phyloP scores from a whole-genome alignment of 1,139 yeast genomes.

The Yamadazyma kanchanaburiensis region DNA sequence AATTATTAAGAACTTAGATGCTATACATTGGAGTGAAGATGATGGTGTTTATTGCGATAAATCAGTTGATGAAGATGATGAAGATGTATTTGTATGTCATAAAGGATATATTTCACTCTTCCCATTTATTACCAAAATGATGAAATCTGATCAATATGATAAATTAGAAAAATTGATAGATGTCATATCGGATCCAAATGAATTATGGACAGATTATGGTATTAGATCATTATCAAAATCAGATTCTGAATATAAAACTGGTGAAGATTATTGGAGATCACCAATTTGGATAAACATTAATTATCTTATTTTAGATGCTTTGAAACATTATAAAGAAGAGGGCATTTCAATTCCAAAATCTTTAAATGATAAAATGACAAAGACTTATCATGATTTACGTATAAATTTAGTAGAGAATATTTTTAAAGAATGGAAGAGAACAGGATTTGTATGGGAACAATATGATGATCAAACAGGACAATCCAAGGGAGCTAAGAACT shows the following conservation, averaged over 20 bases:
- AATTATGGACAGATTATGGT: conserved; percentile 79
- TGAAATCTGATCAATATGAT: conserved; percentile 48
- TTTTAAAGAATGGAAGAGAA: conserved; percentile 60
- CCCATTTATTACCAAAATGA: conserved; percentile 76
- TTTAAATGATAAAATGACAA: conserved; percentile 31
- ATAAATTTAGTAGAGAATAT: conserved; percentile 66
- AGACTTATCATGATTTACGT: conserved; percentile 57
- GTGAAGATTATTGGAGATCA: conserved; percentile 95
- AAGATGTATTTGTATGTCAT: conserved; percentile 67
- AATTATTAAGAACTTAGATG: conserved; percentile 61
- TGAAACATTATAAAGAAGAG: conserved; percentile 48
- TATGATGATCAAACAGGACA: conserved; percentile 75
- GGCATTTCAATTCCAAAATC: conserved; percentile 19
- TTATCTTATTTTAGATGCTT: conserved; percentile 71
- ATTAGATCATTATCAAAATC: conserved; percentile 74
- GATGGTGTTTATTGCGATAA: conserved; percentile 79
- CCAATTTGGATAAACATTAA: conserved; percentile 93
- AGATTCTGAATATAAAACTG: conserved; percentile 66
- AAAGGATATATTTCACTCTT: conserved; percentile 84
- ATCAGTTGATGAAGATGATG: conserved; percentile 70
- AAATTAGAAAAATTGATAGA: conserved; percentile 53
- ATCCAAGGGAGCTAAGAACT: conserved; percentile 83
- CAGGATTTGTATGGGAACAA: conserved; percentile 91
- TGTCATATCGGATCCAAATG: conserved; percentile 62
- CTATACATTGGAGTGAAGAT: conserved; percentile 74